These are phyloP conservation scores for Heritiera littoralis DNA, from an alignment of 345 rosid genomes.

Conservation along the genomic window DNA sequence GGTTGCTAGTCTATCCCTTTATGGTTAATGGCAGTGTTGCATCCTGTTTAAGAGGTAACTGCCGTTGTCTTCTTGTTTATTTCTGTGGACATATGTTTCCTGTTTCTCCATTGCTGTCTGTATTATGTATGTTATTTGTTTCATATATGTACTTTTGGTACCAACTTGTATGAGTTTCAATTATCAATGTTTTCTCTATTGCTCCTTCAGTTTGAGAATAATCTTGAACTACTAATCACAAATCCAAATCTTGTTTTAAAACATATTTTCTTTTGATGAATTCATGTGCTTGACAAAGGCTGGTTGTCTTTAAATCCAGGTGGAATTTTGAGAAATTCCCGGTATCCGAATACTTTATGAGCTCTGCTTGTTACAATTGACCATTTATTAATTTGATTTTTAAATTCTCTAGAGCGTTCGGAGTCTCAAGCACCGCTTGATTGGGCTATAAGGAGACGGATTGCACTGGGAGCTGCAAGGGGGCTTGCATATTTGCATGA, in stretches of 20 bases:
- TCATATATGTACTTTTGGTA: not conserved
- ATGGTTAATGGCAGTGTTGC: slow-evolving; percentile 97
- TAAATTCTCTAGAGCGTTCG: slow-evolving; percentile 50
- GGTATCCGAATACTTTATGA: not conserved
- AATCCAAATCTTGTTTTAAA: not conserved
- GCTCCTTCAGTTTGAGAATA: not conserved
- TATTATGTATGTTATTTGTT: not conserved
- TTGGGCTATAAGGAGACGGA: slow-evolving; percentile 75
- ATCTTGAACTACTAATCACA: not conserved
- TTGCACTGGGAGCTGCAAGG: slow-evolving; percentile 82
- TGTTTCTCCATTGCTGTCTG: not conserved
- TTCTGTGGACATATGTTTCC: not conserved
- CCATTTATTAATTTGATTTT: slow-evolving; percentile 4
- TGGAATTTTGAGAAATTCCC: slow-evolving; percentile 4
- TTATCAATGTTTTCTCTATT: not conserved
- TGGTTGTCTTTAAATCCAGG: not conserved
- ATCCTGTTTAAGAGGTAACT: slow-evolving; percentile 85
- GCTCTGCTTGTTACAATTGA: not conserved
- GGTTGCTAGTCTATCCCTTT: slow-evolving; percentile 88
- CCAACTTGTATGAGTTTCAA: not conserved
- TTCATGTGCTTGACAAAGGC: not conserved
- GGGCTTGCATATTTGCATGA: slow-evolving; percentile 97
- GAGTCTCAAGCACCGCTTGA: slow-evolving; percentile 53
- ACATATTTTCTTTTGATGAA: not conserved
- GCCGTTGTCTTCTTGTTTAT: slow-evolving; percentile 1